Base-by-base conservation (phyloP, 441 rosid species). In the Omphalea diandra region DNA sequence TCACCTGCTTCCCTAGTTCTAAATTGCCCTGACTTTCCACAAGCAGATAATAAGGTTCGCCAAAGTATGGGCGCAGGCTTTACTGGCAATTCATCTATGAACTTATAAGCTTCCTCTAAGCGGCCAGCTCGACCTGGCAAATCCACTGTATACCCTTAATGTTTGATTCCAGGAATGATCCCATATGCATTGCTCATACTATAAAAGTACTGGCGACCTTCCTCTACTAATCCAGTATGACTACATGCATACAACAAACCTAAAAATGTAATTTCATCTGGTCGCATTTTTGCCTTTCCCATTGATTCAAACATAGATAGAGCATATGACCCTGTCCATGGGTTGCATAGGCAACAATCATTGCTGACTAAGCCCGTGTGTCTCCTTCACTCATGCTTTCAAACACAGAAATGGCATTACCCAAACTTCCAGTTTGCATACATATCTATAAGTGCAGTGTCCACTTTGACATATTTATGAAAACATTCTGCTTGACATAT, bases 101-200 rank as follows among this genome's bases (percentile, higher is more conserved):
- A 87, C 52, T 80, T 58, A 75, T 71, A 88, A 27, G 94, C 94
- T 79, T 84, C 86, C 7, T 86, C 77, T 65, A 90, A 71, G 27
- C 17, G 74, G 65, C 98, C 98, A 62, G 88, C 91, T 79, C 94
- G 82, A 73, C 94, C 85, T 31, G 88, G 84, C 75, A 92, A 81
- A 84, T 90, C 96, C 9, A 88, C 90, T 90, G 88, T 87, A 69
- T 93, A 90, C 41, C 96, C 96, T 38, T 84, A 90, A 80, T 92
- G 98, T 76, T 90, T 90, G 62, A 88, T 77, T 32, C 84, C 75
- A 3, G 92, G 97, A 71, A 67, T 32, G 66, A 86, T 81, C 57
- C 78, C 56, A 29, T 79, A 88, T 27, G 67, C 66, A 18, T 80
- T 60, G 9, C 63, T 76, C 96, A 87, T 89, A 32, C 71, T 62